Conservation (phyloP, 2,329 filamentous ascomycete genomes). For the Ophiostoma tasmaniense region DNA sequence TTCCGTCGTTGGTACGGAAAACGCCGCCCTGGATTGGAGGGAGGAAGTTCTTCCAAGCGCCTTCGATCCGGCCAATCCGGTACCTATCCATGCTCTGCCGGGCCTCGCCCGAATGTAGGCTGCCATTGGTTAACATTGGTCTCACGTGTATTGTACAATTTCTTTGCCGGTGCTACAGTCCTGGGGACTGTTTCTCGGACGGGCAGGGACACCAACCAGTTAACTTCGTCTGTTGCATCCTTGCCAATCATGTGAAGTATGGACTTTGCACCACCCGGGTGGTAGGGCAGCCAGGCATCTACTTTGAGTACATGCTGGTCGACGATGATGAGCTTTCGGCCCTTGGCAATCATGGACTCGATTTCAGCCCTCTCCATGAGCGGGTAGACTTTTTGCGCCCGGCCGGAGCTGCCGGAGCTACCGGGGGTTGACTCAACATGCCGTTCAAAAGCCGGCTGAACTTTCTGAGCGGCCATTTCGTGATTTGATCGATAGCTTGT, state of each 20-base stretch:
- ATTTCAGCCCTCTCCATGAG: constrained; percentile 47
- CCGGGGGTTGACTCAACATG: neutral
- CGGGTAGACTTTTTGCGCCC: constrained; percentile 25
- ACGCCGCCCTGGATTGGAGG: constrained; percentile 86
- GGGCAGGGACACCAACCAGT: constrained; percentile 53
- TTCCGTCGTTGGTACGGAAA: constrained; percentile 44
- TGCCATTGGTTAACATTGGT: constrained; percentile 28
- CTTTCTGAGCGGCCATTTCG: neutral
- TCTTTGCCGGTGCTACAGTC: neutral
- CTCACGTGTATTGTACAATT: neutral
- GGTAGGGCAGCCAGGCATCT: constrained; percentile 80
- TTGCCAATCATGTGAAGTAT: constrained; percentile 89
- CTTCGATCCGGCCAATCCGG: constrained; percentile 73
- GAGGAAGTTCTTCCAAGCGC: constrained; percentile 76
- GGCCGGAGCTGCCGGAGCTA: neutral
- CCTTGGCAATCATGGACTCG: constrained; percentile 76
- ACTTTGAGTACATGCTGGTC: constrained; percentile 76
- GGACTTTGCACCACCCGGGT: constrained; percentile 85
- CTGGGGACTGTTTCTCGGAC: no score
- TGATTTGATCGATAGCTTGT: neutral
- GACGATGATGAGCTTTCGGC: constrained; percentile 70
- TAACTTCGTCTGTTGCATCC: constrained; percentile 91
- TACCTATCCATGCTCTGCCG: constrained; percentile 69
- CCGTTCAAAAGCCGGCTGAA: neutral
- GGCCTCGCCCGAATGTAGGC: constrained; percentile 74